Conservation (phyloP, 176 grass and related monocot species). For the Canna indica region DNA sequence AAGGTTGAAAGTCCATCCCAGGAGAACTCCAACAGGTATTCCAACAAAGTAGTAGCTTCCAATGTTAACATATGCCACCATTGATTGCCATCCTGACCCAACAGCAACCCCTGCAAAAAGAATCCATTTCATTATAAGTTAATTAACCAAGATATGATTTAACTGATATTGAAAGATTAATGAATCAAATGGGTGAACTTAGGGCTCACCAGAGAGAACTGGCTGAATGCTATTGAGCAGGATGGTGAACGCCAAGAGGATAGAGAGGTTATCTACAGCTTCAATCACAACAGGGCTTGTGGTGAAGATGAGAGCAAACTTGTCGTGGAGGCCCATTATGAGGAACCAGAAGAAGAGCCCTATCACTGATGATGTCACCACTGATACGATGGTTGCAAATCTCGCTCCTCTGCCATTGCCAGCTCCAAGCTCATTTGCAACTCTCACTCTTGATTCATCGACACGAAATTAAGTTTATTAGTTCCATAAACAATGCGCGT, state of each 20-base stretch:
- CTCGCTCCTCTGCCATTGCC: conserved; percentile 71
- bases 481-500: no score
- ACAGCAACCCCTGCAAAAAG: conserved; percentile 56
- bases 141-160: no score
- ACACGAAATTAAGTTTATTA: neutral
- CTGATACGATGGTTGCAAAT: conserved; percentile 69
- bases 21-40: conserved; percentile 57
- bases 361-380: conserved; percentile 55
- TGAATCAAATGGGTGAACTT: neutral
- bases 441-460: conserved; percentile 40
- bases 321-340: conserved; percentile 68
- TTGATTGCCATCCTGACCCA: conserved; percentile 78
- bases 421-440: conserved; percentile 81
- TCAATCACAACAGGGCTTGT: conserved; percentile 53
- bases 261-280: conserved; percentile 57
- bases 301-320: conserved; percentile 71
- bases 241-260: conserved; percentile 65
- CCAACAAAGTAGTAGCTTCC: conserved; percentile 80
- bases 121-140: no score
- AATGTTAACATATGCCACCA: conserved; percentile 88
- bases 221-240: conserved; percentile 93
- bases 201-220: conserved; percentile 52
- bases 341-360: conserved; percentile 81
- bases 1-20: conserved; percentile 77
- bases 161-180: no score